A percentile compares a stretch with the other conserved stretches of the same genome.
Conservation (phyloP, 208 protist species). For the Leishmania tropica region DNA sequence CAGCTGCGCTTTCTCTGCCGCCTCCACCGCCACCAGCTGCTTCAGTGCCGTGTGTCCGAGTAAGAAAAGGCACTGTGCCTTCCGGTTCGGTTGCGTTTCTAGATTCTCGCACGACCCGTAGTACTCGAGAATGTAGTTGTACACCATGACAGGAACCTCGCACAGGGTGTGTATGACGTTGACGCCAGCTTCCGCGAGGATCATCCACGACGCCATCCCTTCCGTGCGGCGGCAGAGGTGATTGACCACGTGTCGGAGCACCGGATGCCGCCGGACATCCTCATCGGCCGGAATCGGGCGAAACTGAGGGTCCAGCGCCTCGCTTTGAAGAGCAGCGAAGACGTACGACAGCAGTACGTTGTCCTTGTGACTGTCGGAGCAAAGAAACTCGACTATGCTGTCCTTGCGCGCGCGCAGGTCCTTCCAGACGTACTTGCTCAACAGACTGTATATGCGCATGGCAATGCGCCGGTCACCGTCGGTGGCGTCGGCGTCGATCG, state of each 20-base stretch:
- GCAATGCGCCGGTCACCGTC: constrained; percentile 74
- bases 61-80: constrained; percentile 77
- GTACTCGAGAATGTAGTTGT: constrained; percentile 81
- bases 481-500: constrained; percentile 53
- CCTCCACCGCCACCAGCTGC: constrained; percentile 85
- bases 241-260: constrained; percentile 73
- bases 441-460: constrained; percentile 88
- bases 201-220: constrained; percentile 77
- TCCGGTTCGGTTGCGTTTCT: constrained; percentile 37
- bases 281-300: constrained; percentile 52
- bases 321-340: constrained; percentile 73
- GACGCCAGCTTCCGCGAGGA: constrained; percentile 69
- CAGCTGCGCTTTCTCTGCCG: constrained; percentile 72
- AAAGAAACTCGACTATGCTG: constrained; percentile 74
- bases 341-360: constrained; percentile 86
- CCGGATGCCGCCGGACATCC: constrained; percentile 48
- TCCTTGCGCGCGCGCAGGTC: constrained; percentile 72
- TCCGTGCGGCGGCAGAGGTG: constrained; percentile 85
- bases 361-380: constrained; percentile 56
- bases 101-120: constrained; percentile 24
- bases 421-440: constrained; percentile 75
- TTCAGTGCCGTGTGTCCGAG: constrained; percentile 83
- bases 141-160: constrained; percentile 70
- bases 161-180: constrained; percentile 81
- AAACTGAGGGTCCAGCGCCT: constrained; percentile 75